A percentile compares a stretch with the other conserved stretches of the same genome.
Evolutionary conservation across 257 asterid species (phyloP).

Genomic region (Lithospermum erythrorhizon): DNA sequence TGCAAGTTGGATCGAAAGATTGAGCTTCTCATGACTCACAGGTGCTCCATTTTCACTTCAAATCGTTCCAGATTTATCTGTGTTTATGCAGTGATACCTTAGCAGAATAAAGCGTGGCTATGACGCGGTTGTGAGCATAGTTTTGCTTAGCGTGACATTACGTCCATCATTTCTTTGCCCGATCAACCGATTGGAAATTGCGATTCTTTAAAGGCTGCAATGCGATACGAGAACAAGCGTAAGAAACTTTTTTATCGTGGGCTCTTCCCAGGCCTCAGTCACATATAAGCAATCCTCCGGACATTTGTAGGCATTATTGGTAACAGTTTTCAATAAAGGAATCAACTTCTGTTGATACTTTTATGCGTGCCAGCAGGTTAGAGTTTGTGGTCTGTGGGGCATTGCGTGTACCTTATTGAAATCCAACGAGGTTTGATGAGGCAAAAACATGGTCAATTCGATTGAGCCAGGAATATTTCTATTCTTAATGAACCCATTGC

Average conservation of each 20-base stretch:
- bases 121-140: too few species aligned
- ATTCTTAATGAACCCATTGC: neutral
- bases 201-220: too few species aligned
- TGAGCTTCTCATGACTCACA: neutral
- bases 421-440: neutral
- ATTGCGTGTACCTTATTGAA: constrained; percentile 6
- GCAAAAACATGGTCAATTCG: neutral
- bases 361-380: constrained; percentile 77
- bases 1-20: neutral
- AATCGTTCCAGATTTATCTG: neutral
- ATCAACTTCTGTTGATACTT: constrained; percentile 67
- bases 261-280: constrained; percentile 83
- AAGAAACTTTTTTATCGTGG: neutral
- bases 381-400: constrained; percentile 66
- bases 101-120: neutral
- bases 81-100: neutral
- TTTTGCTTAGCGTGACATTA: too few species aligned
- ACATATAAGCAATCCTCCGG: constrained; percentile 88
- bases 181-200: too few species aligned
- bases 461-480: neutral
- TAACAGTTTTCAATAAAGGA: constrained; percentile 62
- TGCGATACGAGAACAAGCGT: neutral
- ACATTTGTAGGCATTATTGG: constrained; percentile 71
- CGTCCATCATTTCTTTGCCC: too few species aligned
- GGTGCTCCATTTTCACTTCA: neutral